These are phyloP conservation scores for Phialocephala subalpina DNA, from an alignment of 2,329 filamentous ascomycete genomes.

Conservation along the genomic window DNA sequence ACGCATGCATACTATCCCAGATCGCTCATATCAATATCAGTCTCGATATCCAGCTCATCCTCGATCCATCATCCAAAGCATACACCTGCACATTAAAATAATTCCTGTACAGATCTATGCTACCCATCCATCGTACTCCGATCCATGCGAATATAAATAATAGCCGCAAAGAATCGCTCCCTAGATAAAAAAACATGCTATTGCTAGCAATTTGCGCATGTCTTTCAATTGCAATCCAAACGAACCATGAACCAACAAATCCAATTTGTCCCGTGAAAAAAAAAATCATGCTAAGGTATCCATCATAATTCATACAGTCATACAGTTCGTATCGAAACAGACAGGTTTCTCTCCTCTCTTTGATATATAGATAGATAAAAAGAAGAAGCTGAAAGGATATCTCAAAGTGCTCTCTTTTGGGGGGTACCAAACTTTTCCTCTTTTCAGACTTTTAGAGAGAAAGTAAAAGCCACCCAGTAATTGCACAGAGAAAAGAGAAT, in stretches of 20 bases:
- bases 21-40: constrained; percentile 19
- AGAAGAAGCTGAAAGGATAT: constrained; percentile 25
- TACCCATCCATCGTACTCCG: constrained; percentile 27
- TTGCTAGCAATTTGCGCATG: constrained; percentile 39
- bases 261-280: constrained; percentile 22
- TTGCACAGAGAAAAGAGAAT: constrained; percentile 33
- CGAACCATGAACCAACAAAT: constrained; percentile 22
- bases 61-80: constrained; percentile 6
- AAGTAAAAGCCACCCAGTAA: constrained; percentile 36
- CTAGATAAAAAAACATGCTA: constrained; percentile 37
- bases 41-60: constrained; percentile 15
- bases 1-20: constrained; percentile 8
- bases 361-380: constrained; percentile 4
- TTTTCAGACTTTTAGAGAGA: constrained; percentile 35
- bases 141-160: constrained; percentile 36
- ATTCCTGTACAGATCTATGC: constrained; percentile 32
- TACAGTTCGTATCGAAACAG: constrained; percentile 43
- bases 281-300: constrained; percentile 35
- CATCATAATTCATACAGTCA: constrained; percentile 42
- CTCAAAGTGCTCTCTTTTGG: constrained; percentile 34
- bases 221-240: constrained; percentile 28
- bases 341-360: constrained; percentile 8
- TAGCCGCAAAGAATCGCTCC: constrained; percentile 31
- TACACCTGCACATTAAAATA: constrained; percentile 28
- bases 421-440: constrained; percentile 39